Conservation (phyloP, 371 early-diverging fungal genomes). For the Mucor sp. region DNA sequence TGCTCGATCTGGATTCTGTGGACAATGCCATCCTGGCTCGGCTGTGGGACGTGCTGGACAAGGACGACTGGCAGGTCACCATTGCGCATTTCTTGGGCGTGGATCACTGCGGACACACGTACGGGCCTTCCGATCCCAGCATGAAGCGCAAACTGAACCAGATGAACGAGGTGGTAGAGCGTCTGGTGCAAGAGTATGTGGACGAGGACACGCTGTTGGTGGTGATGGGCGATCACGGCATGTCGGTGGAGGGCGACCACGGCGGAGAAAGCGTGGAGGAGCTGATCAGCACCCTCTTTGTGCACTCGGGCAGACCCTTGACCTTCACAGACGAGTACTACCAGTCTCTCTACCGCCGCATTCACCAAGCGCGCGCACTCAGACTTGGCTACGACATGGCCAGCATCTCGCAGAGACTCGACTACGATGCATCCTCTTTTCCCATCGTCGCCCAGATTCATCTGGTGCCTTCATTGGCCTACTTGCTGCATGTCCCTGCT, state of each 20-base stretch:
- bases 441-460: conserved; percentile 80
- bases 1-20: conserved; percentile 93
- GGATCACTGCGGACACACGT: conserved; percentile 96
- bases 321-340: conserved; percentile 18
- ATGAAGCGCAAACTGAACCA: conserved; percentile 85
- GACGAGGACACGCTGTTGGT: conserved; percentile 87
- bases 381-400: conserved; percentile 33
- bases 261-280: conserved; percentile 95
- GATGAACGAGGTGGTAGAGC: conserved; percentile 79
- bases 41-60: conserved; percentile 55
- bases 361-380: conserved; percentile 24
- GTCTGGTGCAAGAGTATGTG: conserved; percentile 62
- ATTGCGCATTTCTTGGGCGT: conserved; percentile 95
- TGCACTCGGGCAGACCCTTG: conserved; percentile 65
- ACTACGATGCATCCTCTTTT: conserved; percentile 33
- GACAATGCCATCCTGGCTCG: conserved; percentile 81
- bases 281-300: conserved; percentile 81
- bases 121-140: conserved; percentile 84
- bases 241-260: conserved; percentile 98
- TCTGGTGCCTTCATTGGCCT: conserved; percentile 77
- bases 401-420: conserved; percentile 15
- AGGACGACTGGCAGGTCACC: conserved; percentile 69
- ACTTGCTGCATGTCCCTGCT: conserved; percentile 75
- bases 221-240: conserved; percentile 99
- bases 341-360: conserved; percentile 17